phyloP scores from a whole-genome alignment of 2,329 filamentous ascomycete genomes.

The Hymenotorrendiella dingleyae region DNA sequence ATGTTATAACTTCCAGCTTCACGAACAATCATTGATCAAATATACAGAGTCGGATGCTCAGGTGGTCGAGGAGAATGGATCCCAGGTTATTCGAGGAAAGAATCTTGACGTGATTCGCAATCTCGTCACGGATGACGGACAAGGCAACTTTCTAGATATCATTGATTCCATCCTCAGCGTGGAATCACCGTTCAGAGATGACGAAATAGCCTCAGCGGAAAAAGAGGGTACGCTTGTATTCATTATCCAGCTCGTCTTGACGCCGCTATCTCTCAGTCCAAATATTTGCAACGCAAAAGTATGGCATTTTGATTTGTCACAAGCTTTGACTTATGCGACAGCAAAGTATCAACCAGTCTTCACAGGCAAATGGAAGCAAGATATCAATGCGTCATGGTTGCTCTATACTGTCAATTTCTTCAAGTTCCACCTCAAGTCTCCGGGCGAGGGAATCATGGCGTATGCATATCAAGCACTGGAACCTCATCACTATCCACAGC shows the following conservation, averaged over 20 bases:
- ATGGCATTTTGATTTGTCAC: conserved; percentile 37
- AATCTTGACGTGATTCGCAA: conserved; percentile 22
- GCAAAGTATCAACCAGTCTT: conserved; percentile 35
- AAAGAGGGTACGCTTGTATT: conserved; percentile 11
- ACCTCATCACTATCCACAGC: conserved; percentile 34
- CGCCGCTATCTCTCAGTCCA: conserved; percentile 24
- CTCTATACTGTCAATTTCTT: conserved; percentile 48
- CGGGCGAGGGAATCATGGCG: conserved; percentile 33
- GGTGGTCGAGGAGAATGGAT: conserved; percentile 4
- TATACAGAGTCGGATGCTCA: conserved; percentile 25
- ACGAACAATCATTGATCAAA: not conserved
- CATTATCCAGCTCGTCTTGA: conserved; percentile 25
- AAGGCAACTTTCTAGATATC: conserved; percentile 19
- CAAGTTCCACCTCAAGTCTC: conserved; percentile 40
- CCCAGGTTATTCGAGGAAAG: conserved; percentile 31
- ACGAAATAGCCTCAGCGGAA: conserved; percentile 9
- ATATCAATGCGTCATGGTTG: conserved; percentile 40
- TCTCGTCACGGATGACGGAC: conserved; percentile 8
- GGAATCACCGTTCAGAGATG: conserved; percentile 7
- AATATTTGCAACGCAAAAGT: conserved; percentile 18
- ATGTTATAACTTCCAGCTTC: conserved; percentile 15
- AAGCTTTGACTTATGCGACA: conserved; percentile 38
- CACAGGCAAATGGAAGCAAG: conserved; percentile 29
- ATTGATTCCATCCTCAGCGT: conserved; percentile 23
- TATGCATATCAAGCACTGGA: conserved; percentile 33